Base-by-base conservation (phyloP, 2,329 filamentous ascomycete genomes). In the Zalaria sp. region DNA sequence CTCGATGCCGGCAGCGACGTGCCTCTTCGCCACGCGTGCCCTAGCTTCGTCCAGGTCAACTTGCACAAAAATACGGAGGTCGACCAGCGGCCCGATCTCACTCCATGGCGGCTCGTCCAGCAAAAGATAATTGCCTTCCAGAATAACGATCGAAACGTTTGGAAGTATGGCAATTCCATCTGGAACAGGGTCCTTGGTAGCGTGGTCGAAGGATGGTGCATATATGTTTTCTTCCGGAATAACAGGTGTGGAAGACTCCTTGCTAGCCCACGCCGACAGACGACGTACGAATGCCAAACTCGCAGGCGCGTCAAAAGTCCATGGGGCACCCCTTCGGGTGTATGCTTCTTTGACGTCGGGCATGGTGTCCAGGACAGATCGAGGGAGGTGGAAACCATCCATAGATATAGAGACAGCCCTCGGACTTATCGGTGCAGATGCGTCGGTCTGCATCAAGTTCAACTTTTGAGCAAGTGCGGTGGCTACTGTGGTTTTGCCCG, bases 11-110 rank as follows among this genome's bases (percentile, higher is more conserved):
- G 34, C 35, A 2, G 7, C 5, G 3, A 38, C n/a, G 8, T 41
- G 38, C 7, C 65, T 51, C 27, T 47, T 47, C 0, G 65, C 64
- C 10, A 66, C 54, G 8, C 65, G 52, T n/a, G 48, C 46, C 26
- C 57, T 48, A 2, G 64, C 64, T 18, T 63, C 48, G 3, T 45
- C 42, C 2, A 58, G 48, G 34, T 66, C 61, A 0, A 65, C 59
- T 27, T 61, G 52, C 0, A 69, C 58, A 18, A 67, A 61, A 47
- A 64, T 61, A 2, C 56, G 55, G n/a, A 64, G 60, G 41, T 69
- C 65, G 3, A 64, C 59, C 4, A 63, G 26, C 0, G 35, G 32
- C 2, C 54, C 49, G 25, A 67, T 55, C 25, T 57, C 52, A 4
- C 47, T 46, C 63, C 59, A 65, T 2, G 54, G 53, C 6, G 42